Evolutionary conservation across 2,329 filamentous ascomycete genomes (phyloP), one percentile per base, ranked within the genome.

Genomic region (Sporothrix curviconia): DNA sequence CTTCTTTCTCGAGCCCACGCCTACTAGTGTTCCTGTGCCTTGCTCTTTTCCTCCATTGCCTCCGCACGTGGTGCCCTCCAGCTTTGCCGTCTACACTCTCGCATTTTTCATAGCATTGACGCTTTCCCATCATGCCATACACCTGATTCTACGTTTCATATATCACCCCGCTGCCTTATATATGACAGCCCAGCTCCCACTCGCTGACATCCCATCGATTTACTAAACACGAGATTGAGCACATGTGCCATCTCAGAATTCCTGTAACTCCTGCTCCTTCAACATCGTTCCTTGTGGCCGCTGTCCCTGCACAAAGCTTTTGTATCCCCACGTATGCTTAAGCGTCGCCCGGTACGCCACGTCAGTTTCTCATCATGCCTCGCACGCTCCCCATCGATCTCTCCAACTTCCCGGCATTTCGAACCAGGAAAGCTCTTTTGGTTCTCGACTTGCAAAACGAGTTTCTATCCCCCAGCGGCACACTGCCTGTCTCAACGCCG

Each of bases 401-500:
- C 39, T 70, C 78, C 46, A 73, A 76, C 36, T 73, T 86, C 19
- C 83, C 83, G 11, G 72, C 79, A 50, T 71, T 86, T 54, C 74
- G 72, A 30, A 82, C 82, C 8, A 78, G 83, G 53, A 82, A 81
- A 72, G 92, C 90, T 1, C 78, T 99, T 43, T 76, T 97, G 19
- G 75, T 95, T 17, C 79, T 96, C 62, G 92, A 96, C 66, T 82
- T 95, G 36, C 94, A 97, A 68, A 90, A 95, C 65, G 92, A 96
- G 69, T 96, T 97, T 66, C 74, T 95, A 58, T 78, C 83, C 7
- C 73, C 81, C 1, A 78, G 83, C 52, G 87, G 89, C 56, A 81
- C 84, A 25, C 72, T 96, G 19, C 80, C 84, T 12, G 82, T 92
- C 52, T 75, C 75, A 36, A 78, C 82, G 43, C 83, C 84, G 3